Conservation (phyloP, 2,329 filamentous ascomycete genomes). For the Colletotrichum lupini region DNA sequence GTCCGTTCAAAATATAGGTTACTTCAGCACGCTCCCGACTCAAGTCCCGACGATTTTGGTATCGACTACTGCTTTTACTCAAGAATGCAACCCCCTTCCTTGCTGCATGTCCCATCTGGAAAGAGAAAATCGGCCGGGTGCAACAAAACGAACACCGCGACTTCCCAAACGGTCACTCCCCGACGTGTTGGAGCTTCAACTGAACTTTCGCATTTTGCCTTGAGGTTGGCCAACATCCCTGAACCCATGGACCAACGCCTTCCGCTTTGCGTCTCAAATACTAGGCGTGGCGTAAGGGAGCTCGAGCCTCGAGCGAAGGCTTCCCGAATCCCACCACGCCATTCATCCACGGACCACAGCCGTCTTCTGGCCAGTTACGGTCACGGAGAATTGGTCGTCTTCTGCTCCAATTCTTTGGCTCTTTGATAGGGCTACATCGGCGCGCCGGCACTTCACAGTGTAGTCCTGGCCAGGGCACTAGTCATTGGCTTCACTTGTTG, state of each 20-base stretch:
- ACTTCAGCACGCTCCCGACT: neutral
- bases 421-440: slow-evolving; percentile 7
- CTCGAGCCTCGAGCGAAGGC: slow-evolving; percentile 26
- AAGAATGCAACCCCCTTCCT: neutral
- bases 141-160: neutral
- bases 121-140: slow-evolving; percentile 4
- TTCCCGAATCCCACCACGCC: slow-evolving; percentile 22
- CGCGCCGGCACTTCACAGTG: neutral
- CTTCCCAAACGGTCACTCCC: slow-evolving; percentile 20
- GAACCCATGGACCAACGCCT: slow-evolving; percentile 21
- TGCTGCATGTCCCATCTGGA: neutral
- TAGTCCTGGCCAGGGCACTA: slow-evolving; percentile 5
- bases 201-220: slow-evolving; percentile 26
- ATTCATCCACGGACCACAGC: slow-evolving; percentile 2
- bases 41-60: neutral
- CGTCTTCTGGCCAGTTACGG: slow-evolving; percentile 4
- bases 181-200: slow-evolving; percentile 33
- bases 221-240: slow-evolving; percentile 24
- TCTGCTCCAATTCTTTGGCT: slow-evolving; percentile 4
- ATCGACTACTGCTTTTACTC: neutral
- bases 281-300: slow-evolving; percentile 8
- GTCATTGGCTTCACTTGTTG: neutral
- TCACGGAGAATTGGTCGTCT: neutral
- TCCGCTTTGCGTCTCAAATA: slow-evolving; percentile 16
- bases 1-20: neutral